Evolutionary conservation across 2,329 filamentous ascomycete genomes (phyloP).

Genomic region (Alternaria conjuncta): DNA sequence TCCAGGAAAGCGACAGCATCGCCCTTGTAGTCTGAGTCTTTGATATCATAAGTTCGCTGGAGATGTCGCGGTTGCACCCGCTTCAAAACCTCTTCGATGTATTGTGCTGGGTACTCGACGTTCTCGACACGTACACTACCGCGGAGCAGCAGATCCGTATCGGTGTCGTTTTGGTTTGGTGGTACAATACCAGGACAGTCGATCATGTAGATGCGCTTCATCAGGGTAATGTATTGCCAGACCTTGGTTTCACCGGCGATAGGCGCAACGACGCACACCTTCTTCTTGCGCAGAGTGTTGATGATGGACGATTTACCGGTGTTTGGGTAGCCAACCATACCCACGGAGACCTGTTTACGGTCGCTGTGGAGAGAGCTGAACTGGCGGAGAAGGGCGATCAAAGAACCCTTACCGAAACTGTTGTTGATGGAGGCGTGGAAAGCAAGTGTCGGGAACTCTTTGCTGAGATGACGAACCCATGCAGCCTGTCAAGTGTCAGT

Average conservation of each 20-base stretch:
- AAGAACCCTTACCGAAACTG: constrained; percentile 92
- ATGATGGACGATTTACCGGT: constrained; percentile 97
- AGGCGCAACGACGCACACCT: constrained; percentile 89
- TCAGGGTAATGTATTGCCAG: constrained; percentile 96
- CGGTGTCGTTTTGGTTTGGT: constrained; percentile 81
- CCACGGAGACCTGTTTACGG: constrained; percentile 92
- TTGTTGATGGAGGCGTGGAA: constrained; percentile 96
- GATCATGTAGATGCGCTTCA: constrained; percentile 94
- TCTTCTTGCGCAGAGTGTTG: constrained; percentile 93
- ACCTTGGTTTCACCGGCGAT: constrained; percentile 97
- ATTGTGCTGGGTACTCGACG: constrained; percentile 94
- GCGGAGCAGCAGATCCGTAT: constrained; percentile 85
- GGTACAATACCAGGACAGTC: constrained; percentile 97
- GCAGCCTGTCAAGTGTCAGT: constrained; percentile 69
- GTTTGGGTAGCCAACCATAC: constrained; percentile 88
- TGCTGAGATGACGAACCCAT: constrained; percentile 88
- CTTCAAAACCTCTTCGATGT: constrained; percentile 81
- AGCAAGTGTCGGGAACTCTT: constrained; percentile 90
- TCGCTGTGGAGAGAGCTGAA: constrained; percentile 89
- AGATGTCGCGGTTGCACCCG: constrained; percentile 87
- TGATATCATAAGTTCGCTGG: constrained; percentile 90
- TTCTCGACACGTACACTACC: constrained; percentile 95
- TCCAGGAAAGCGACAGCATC: constrained; percentile 85
- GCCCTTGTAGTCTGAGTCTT: constrained; percentile 73
- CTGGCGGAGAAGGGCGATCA: constrained; percentile 90